These are phyloP conservation scores for Lepraria neglecta DNA, from an alignment of 495 filamentous ascomycete species.

Conservation along the genomic window DNA sequence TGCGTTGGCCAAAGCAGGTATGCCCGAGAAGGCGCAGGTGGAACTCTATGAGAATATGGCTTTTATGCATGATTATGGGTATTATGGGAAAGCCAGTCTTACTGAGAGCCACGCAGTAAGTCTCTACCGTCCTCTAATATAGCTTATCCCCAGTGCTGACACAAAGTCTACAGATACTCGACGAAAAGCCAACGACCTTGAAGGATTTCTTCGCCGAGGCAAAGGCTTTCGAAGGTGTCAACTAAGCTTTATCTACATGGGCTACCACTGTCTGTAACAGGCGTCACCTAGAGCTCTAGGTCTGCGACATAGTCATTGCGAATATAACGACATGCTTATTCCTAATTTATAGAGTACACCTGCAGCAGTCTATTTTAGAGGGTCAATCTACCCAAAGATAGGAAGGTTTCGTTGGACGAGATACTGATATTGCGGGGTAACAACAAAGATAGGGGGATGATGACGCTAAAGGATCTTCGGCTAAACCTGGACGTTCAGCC, in stretches of 20 bases:
- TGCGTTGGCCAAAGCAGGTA: slow-evolving; percentile 33
- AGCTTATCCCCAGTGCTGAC: neutral
- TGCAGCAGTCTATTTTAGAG: too few species aligned
- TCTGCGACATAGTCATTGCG: too few species aligned
- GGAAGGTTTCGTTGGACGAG: too few species aligned
- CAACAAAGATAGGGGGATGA: too few species aligned
- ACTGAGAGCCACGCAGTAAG: slow-evolving; percentile 19
- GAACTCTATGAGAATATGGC: slow-evolving; percentile 52
- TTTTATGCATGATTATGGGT: slow-evolving; percentile 45
- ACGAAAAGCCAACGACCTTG: slow-evolving; percentile 26
- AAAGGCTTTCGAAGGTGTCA: slow-evolving; percentile 16
- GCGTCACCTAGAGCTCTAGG: too few species aligned
- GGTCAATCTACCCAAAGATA: too few species aligned
- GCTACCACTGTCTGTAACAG: too few species aligned
- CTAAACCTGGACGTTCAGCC: too few species aligned
- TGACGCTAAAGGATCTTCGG: too few species aligned
- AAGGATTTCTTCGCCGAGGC: slow-evolving; percentile 22
- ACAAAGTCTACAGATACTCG: slow-evolving; percentile 17
- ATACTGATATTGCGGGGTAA: too few species aligned
- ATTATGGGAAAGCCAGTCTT: slow-evolving; percentile 41
- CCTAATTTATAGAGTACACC: too few species aligned
- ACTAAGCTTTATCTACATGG: neutral
- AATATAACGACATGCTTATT: too few species aligned
- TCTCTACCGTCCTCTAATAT: neutral
- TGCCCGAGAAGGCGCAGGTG: slow-evolving; percentile 39